phyloP scores from a whole-genome alignment of 2,329 filamentous ascomycete genomes.

The Apiospora saccharicola region DNA sequence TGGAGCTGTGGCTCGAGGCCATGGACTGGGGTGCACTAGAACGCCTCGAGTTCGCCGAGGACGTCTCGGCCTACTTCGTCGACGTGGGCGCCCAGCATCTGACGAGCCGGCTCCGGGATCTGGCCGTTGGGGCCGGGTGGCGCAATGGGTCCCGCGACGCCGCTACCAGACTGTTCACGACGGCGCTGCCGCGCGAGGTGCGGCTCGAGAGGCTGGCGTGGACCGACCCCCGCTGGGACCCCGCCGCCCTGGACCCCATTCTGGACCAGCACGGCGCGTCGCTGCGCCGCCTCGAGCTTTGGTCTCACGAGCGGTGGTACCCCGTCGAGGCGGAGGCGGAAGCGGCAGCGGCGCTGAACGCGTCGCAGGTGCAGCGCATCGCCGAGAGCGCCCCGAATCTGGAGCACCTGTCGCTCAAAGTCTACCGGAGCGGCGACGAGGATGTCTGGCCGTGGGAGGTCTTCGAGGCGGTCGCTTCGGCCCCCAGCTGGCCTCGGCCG shows the following conservation, averaged over 20 bases:
- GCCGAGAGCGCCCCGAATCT: neutral
- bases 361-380: neutral
- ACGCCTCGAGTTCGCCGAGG: constrained; percentile 6
- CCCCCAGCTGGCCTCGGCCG: neutral
- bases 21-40: constrained; percentile 23
- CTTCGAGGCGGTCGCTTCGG: neutral
- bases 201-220: neutral
- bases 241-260: neutral
- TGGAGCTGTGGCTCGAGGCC: constrained; percentile 25
- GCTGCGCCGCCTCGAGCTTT: neutral
- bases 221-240: neutral
- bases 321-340: neutral
- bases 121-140: neutral
- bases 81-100: constrained; percentile 17
- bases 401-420: neutral
- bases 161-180: neutral
- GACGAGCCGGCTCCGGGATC: constrained; percentile 1
- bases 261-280: neutral
- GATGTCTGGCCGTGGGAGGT: neutral
- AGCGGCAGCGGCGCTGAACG: neutral
- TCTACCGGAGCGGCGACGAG: neutral
- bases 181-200: neutral
- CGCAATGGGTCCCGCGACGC: neutral
- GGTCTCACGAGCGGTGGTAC: neutral
- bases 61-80: neutral